Evolutionary conservation across 495 filamentous ascomycete genomes (phyloP).

Genomic region (Penicillium dipodomyicola): DNA sequence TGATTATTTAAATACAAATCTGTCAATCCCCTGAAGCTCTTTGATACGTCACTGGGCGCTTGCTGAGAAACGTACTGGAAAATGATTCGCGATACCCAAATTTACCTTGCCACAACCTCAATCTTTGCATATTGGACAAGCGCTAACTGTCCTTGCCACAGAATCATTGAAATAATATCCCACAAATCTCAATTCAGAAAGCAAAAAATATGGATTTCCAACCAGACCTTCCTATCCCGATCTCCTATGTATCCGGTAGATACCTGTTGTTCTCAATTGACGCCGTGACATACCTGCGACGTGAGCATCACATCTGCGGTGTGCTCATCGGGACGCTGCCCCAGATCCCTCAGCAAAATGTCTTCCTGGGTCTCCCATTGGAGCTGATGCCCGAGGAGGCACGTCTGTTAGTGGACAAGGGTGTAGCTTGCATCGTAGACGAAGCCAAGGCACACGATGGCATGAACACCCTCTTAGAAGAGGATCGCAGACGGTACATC

Average conservation of each 20-base stretch:
- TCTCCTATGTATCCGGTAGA: conserved; percentile 74
- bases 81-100: conserved; percentile 31
- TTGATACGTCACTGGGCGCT: conserved; percentile 45
- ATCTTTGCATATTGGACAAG: background rate
- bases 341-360: conserved; percentile 89
- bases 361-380: conserved; percentile 84
- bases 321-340: conserved; percentile 84
- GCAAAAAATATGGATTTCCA: conserved; percentile 35
- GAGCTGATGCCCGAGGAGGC: conserved; percentile 92
- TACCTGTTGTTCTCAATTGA: conserved; percentile 89
- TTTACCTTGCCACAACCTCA: conserved; percentile 1
- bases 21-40: conserved; percentile 85
- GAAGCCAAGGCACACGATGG: conserved; percentile 65
- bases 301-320: conserved; percentile 80
- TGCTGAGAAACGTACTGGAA: conserved; percentile 50
- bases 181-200: conserved; percentile 6
- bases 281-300: conserved; percentile 75
- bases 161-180: conserved; percentile 17
- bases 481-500: conserved; percentile 51
- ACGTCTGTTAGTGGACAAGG: conserved; percentile 75
- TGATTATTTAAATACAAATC: conserved; percentile 77
- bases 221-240: conserved; percentile 64
- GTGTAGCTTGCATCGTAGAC: conserved; percentile 74
- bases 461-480: conserved; percentile 55
- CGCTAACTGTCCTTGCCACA: conserved; percentile 12